Evolutionary conservation across 2,329 filamentous ascomycete species (phyloP).

Genomic region (Neocatenulostroma microsporum): DNA sequence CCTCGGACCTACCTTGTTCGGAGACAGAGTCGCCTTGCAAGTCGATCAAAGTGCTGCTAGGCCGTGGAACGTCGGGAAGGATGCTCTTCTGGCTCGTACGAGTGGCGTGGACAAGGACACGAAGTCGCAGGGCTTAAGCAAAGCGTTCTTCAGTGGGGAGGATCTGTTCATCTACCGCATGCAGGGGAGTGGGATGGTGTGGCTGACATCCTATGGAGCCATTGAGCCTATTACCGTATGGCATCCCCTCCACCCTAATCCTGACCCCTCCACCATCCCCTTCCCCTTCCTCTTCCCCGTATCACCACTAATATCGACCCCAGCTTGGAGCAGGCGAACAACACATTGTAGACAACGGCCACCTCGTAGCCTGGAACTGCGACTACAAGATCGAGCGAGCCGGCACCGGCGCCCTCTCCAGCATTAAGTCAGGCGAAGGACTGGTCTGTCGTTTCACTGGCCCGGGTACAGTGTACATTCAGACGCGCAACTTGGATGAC

Average conservation of each 20-base stretch:
- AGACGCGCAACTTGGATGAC: conserved; percentile 72
- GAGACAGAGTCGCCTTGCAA: conserved; percentile 73
- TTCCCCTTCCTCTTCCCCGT: conserved; percentile 68
- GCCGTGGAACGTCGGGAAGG: conserved; percentile 75
- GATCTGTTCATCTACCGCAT: conserved; percentile 84
- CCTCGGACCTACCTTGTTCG: conserved; percentile 67
- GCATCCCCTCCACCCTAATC: conserved; percentile 75
- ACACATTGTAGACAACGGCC: conserved; percentile 33
- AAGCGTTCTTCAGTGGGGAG: conserved; percentile 87
- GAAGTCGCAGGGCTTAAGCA: conserved; percentile 69
- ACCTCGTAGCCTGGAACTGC: conserved; percentile 64
- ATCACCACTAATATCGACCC: background rate
- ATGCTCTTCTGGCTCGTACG: conserved; percentile 77
- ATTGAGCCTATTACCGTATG: conserved; percentile 60
- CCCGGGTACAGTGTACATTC: conserved; percentile 80
- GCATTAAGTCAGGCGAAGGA: conserved; percentile 71
- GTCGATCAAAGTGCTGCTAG: conserved; percentile 59
- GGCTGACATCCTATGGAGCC: conserved; percentile 85
- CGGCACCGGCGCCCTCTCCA: conserved; percentile 78
- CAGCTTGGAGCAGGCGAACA: conserved; percentile 58
- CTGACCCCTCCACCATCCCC: background rate
- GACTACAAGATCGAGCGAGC: conserved; percentile 87
- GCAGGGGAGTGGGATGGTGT: conserved; percentile 67
- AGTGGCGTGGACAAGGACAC: conserved; percentile 73
- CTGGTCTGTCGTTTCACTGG: conserved; percentile 86